Percentiles rank a stretch among this genome's conserved stretches.
Conservation (phyloP, 805 yeast species). For the Starmera pachycereana region DNA sequence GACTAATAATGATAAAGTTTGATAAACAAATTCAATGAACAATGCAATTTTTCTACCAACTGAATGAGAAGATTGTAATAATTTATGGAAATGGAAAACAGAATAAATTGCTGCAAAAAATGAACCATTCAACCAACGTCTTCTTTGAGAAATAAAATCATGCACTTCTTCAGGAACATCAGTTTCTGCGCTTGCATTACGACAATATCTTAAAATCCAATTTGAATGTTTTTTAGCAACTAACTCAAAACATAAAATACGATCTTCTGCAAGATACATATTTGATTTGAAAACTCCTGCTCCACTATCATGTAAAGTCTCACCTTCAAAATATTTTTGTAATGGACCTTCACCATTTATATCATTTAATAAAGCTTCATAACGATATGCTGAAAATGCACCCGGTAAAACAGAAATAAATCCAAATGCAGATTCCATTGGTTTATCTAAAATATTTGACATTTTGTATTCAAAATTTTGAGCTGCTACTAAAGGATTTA, state of each 20-base stretch:
- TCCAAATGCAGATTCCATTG: slow-evolving; percentile 91
- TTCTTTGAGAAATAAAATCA: slow-evolving; percentile 82
- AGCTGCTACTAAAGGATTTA: slow-evolving; percentile 89
- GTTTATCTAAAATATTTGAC: slow-evolving; percentile 90
- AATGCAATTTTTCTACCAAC: slow-evolving; percentile 55
- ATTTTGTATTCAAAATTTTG: slow-evolving; percentile 96
- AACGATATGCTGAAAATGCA: slow-evolving; percentile 92
- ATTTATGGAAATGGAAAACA: slow-evolving; percentile 60
- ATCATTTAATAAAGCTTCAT: slow-evolving; percentile 58
- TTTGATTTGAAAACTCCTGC: slow-evolving; percentile 86
- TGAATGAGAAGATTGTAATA: slow-evolving; percentile 76
- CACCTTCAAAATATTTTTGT: slow-evolving; percentile 88
- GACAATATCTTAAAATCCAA: slow-evolving; percentile 80
- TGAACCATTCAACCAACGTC: slow-evolving; percentile 96
- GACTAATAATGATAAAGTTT: slow-evolving; percentile 59
- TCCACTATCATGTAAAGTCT: slow-evolving; percentile 54
- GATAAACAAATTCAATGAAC: slow-evolving; percentile 73
- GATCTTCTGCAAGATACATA: slow-evolving; percentile 96
- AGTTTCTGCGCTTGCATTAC: slow-evolving; percentile 83
- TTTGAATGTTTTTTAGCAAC: slow-evolving; percentile 71
- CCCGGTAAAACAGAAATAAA: slow-evolving; percentile 93
- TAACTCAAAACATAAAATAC: slow-evolving; percentile 88
- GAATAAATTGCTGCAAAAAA: slow-evolving; percentile 91
- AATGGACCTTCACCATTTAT: slow-evolving; percentile 75
- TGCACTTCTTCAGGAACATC: slow-evolving; percentile 89